A percentile compares a stretch with the other conserved stretches of the same genome.
Evolutionary conservation across 176 grass and related monocot genomes (phyloP).

Genomic region (Areca catechu): DNA sequence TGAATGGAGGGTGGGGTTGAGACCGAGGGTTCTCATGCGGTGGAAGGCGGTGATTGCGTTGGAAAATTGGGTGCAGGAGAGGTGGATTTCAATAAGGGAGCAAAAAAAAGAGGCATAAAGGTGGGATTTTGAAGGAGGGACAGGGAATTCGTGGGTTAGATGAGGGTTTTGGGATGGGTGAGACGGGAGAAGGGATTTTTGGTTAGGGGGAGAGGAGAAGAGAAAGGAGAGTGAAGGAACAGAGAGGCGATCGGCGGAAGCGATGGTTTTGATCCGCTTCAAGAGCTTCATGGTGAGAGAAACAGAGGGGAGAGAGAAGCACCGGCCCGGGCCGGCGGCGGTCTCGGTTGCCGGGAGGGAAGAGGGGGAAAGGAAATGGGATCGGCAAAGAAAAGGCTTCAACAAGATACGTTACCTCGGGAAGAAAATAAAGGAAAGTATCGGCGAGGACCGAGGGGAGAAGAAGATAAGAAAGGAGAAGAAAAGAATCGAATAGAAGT

Average conservation of each 20-base stretch:
- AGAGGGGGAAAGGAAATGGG: slow-evolving; percentile 7
- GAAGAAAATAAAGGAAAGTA: no score
- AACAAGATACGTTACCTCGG: no score
- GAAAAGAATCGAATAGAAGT: no score
- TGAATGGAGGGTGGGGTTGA: slow-evolving; percentile 18
- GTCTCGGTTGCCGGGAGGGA: slow-evolving; percentile 26
- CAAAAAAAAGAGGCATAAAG: slow-evolving; percentile 34
- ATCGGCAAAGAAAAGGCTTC: neutral
- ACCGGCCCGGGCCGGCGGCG: slow-evolving; percentile 4
- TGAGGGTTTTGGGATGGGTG: neutral
- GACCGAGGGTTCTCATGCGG: slow-evolving; percentile 24
- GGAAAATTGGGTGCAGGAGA: slow-evolving; percentile 25
- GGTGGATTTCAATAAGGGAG: slow-evolving; percentile 21
- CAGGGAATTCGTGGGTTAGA: neutral
- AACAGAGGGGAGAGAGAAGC: neutral
- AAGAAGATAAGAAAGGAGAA: no score
- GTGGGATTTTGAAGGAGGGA: slow-evolving; percentile 21
- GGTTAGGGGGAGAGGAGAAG: neutral
- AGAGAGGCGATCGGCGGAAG: neutral
- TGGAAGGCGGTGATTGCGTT: slow-evolving; percentile 14
- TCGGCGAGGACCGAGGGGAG: no score
- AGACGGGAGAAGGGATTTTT: neutral
- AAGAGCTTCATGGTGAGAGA: slow-evolving; percentile 10
- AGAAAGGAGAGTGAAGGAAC: neutral
- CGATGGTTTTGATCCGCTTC: neutral